These are phyloP conservation scores for Candida argentea DNA, from an alignment of 805 yeast species.

Conservation along the genomic window DNA sequence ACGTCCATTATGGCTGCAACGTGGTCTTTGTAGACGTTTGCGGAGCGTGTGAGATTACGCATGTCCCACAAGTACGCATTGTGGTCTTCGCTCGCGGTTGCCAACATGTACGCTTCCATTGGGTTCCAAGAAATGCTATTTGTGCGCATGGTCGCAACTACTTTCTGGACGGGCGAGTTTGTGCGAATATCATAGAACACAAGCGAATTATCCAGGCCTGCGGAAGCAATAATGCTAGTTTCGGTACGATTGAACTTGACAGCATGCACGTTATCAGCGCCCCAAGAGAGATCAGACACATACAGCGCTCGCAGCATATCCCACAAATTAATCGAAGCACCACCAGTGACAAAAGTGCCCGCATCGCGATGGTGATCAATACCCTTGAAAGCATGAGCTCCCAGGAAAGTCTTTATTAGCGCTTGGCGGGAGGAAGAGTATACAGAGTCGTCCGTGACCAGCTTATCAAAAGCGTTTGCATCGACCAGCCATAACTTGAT, in stretches of 20 bases:
- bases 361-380: constrained; percentile 79
- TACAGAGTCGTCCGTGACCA: constrained; percentile 19
- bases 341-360: constrained; percentile 79
- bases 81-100: constrained; percentile 89
- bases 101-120: constrained; percentile 92
- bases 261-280: constrained; percentile 78
- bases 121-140: constrained; percentile 95
- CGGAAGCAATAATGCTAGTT: constrained; percentile 77
- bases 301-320: constrained; percentile 74
- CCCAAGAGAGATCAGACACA: constrained; percentile 79
- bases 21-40: constrained; percentile 88
- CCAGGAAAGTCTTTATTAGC: constrained; percentile 66
- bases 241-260: constrained; percentile 88
- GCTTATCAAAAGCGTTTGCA: constrained; percentile 39
- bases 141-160: constrained; percentile 71
- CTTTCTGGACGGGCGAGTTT: constrained; percentile 84
- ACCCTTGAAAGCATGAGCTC: constrained; percentile 76
- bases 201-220: constrained; percentile 78
- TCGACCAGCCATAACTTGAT: constrained; percentile 82
- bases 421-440: constrained; percentile 39
- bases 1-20: constrained; percentile 92
- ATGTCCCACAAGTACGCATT: constrained; percentile 92
- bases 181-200: constrained; percentile 88
- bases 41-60: constrained; percentile 77
- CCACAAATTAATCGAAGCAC: constrained; percentile 88